Base-by-base conservation (phyloP, 495 filamentous ascomycete genomes). In the Penicillium parvum region DNA sequence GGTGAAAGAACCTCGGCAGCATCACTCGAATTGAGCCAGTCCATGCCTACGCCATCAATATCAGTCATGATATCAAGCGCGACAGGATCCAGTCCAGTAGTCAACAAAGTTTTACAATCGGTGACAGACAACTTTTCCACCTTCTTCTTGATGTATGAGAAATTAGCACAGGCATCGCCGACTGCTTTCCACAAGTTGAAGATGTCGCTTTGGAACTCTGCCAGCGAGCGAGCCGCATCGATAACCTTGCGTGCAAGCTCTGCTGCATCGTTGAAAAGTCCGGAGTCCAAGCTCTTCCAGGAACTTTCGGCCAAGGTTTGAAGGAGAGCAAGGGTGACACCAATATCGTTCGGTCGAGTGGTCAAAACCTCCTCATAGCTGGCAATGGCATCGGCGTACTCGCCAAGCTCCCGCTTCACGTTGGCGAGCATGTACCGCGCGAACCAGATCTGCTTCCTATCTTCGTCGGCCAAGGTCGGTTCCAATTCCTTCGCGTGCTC, bases 371-470 rank as follows among this genome's bases (percentile, higher is more conserved):
- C 68, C 40, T 78, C 72, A 55, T 97, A 96, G 20, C 83, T 78
- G 9, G 65, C 52, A 48, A 91, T 85, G 7, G 92, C 87, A 22
- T 84, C 83, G 36, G 91, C 86, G 59, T 84, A 95, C 12, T 95
- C 82, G 7, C 90, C 88, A 23, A 97, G 74, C 61, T 97, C 92
- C 27, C 92, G 78, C 54, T 86, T 84, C 12, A 97, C 85, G 46
- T 99, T 96, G 2, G 90, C 91, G n/a, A 96, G 74, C 82, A 99
- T 95, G 57, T 96, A 95, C 49, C 86, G 84, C 5, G 88, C 86
- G 59, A 96, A 97, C 92, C 92, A 99, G 23, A 77, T 82, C 28
- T 90, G 82, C 4, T 77, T 64, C 37, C 79, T 71, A 3, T 72
- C 71, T 4, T 55, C 34, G 15, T 53, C 52, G 1, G 64, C 55